Evolutionary conservation across 1,284 basidiomycete species (phyloP), one percentile per base, ranked within the genome.

Genomic region (Apiotrichum sp.): DNA sequence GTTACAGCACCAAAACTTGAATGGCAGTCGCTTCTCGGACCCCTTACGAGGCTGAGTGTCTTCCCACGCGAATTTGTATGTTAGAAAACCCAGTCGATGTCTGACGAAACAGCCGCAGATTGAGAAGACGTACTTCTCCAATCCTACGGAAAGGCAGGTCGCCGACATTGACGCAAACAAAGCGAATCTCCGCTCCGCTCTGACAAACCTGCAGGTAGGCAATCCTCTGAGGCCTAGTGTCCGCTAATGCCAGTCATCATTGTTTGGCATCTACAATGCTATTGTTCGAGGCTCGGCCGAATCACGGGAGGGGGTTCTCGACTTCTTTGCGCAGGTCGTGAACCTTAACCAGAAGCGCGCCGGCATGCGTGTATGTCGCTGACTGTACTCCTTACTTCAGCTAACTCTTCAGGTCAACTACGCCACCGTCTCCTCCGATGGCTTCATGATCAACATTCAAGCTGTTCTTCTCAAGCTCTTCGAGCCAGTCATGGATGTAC

Each of bases 401-500:
- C 57, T 4, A 9, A 16, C 6, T 1, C 22, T 22, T 4, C 53
- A 89, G 83, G 88, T 98, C 38, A 87, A 95, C 58, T 83, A 85
- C 2, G 80, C 83, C 10, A 89, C 88, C 0, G 93, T 98, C 4
- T 85, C 93, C 0, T 87, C 86, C 0, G 95, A 99, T 69, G 86
- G 88, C 50, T 98, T 91, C 76, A 89, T 98, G 86, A 83, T 90
- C 59, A 98, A 98, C 66, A 67, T 95, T 41, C 89, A 93, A 68
- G 82, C 83, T 40, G 78, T 96, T 16, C 76, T 98, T 31, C 79
- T 93, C 43, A 83, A 86, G 22, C 89, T 99, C 65, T 88, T 92
- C n/a, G 90, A 93, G 64, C 96, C 96, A 0, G 97, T 98, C 71
- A 92, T 98, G 82, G 95, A 98, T 72, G 85, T 88, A 0, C 84